These are phyloP conservation scores for Chenopodium quinoa DNA, from an alignment of 148 eudicot genomes.

Conservation along the genomic window DNA sequence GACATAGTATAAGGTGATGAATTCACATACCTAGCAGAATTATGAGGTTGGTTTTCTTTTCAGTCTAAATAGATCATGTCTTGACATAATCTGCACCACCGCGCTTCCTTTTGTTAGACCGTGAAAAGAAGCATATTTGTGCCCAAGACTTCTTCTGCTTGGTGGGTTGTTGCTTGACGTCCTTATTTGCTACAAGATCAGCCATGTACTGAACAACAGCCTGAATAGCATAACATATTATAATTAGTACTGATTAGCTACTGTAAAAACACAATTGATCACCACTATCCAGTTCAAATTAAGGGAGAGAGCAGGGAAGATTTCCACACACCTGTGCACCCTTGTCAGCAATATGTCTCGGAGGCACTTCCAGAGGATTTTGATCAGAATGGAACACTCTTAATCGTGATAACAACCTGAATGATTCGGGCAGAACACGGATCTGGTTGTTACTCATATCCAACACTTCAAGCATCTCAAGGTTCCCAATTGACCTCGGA, in stretches of 20 bases:
- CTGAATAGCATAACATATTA: constrained; percentile 30
- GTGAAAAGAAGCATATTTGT: constrained; percentile 59
- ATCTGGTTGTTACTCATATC: constrained; percentile 81
- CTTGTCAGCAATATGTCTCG: constrained; percentile 47
- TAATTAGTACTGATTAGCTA: neutral
- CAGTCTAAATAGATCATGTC: constrained; percentile 26
- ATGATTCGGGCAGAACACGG: constrained; percentile 70
- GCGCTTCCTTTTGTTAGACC: constrained; percentile 71
- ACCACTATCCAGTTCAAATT: neutral
- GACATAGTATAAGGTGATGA: neutral
- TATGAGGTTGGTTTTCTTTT: neutral
- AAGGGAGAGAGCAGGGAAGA: neutral
- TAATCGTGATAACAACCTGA: constrained; percentile 49
- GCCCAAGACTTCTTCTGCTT: constrained; percentile 71
- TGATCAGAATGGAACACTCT: constrained; percentile 50
- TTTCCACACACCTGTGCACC: constrained; percentile 67
- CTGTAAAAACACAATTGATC: neutral
- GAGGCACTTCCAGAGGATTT: constrained; percentile 79
- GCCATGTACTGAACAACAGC: constrained; percentile 78
- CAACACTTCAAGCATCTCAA: constrained; percentile 72
- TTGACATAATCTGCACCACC: constrained; percentile 44
- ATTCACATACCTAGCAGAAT: constrained; percentile 14
- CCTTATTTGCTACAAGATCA: constrained; percentile 56
- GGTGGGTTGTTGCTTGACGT: constrained; percentile 49
- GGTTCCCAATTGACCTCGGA: constrained; percentile 87